Percentiles rank a stretch among this genome's conserved stretches.
These are phyloP conservation scores for Theobroma cacao DNA, from an alignment of 345 rosid genomes.

Conservation along the genomic window DNA sequence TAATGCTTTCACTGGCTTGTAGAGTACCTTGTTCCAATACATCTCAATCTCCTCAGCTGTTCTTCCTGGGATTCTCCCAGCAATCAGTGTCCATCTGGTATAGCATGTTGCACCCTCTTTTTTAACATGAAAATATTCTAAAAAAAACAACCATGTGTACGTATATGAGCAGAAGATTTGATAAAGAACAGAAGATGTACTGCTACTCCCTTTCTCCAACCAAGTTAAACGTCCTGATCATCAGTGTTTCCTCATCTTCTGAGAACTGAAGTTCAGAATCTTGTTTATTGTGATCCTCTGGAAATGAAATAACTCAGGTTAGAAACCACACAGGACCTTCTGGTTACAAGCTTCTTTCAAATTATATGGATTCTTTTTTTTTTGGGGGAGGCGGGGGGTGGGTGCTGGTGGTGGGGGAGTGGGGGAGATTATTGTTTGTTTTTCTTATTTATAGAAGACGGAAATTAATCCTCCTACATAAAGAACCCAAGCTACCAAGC, in stretches of 20 bases:
- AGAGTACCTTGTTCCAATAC: conserved; percentile 40
- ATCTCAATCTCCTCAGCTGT: conserved; percentile 46
- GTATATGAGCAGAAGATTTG: background rate
- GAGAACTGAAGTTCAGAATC: conserved; percentile 32
- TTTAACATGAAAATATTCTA: background rate
- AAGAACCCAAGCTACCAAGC: no score
- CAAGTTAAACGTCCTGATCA: conserved; percentile 39
- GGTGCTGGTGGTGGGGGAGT: no score
- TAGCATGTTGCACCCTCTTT: background rate
- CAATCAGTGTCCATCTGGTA: conserved; percentile 38
- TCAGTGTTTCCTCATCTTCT: conserved; percentile 40
- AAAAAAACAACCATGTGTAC: background rate
- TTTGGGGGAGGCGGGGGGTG: no score
- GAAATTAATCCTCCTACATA: no score
- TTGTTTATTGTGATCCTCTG: conserved; percentile 16
- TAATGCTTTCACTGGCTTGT: conserved; percentile 25
- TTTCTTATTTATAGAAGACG: no score
- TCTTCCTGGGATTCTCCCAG: conserved; percentile 48
- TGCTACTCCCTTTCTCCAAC: conserved; percentile 48
- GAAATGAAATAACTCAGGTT: background rate
- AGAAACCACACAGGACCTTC: no score
- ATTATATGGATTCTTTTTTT: no score
- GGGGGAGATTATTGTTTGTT: no score
- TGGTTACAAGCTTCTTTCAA: background rate
- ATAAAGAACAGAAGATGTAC: background rate